Base-by-base conservation (phyloP, 345 rosid genomes). In the Zanthoxylum bungeanum region DNA sequence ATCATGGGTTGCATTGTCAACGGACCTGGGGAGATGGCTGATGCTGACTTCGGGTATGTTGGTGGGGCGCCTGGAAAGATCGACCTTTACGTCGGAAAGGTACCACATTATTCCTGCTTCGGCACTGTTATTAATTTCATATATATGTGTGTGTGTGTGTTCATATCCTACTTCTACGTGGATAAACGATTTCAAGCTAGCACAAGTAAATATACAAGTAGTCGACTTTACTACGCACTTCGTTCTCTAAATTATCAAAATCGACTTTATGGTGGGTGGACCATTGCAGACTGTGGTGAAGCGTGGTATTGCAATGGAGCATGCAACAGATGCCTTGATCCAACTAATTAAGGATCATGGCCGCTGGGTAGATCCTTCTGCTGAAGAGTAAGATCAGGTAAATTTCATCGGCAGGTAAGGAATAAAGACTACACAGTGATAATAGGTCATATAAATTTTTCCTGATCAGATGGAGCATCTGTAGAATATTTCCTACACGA, bases 11-110 rank as follows among this genome's bases (percentile, higher is more conserved):
- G 98, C 89, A 95, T 95, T 16, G 99, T 95, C 64, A 95, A 92
- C 63, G 99, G 99, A 55, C 98, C 99, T 0, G 99, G 99, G 3
- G 98, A 95, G 86, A 95, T 92, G 99, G 99, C 98, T 50, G 99
- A 95, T 76, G 99, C 99, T 52, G 99, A 92, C 78, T 95, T 95
- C 24, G 98, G 98, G 7, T 95, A 95, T 39, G 98, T 95, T 2
- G 99, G 99, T 9, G 99, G 98, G 31, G 88, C 97, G 70, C 99
- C 98, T 3, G 99, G 98, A 57, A 92, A 92, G 87, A 95, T 92
- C 9, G 99, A 92, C 80, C 90, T 95, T 40, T 91, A 95, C 33
- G 99, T 92, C 0, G 99, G 99, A 55, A 95, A 95, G 98, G 98
- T 92, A 78, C 60, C 17, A 12, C 28, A 71, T 52, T 47, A 57